Conservation (phyloP, 768 basidiomycete genomes). For the Amanita subjunquillea region DNA sequence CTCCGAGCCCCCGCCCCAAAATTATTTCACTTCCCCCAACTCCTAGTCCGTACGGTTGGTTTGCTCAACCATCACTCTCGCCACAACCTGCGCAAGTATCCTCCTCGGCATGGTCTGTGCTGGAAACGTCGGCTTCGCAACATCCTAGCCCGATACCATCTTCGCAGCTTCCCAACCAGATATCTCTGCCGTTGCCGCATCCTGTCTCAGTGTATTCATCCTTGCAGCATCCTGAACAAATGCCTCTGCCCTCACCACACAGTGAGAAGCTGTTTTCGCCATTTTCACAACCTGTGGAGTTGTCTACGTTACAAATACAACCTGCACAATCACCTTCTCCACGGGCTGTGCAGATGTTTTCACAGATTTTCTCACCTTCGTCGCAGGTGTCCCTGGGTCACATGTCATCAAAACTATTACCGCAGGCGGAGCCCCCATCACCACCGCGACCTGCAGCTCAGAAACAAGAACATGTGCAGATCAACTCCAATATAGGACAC, state of each 20-base stretch:
- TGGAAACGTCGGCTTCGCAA: neutral
- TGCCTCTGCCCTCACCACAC: neutral
- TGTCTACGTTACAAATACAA: too few species aligned
- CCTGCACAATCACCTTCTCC: too few species aligned
- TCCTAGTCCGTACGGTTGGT: constrained; percentile 19
- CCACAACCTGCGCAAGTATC: neutral
- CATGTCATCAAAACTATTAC: too few species aligned
- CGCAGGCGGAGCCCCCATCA: too few species aligned
- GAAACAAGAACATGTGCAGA: neutral
- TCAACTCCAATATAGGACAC: neutral
- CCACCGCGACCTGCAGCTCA: neutral
- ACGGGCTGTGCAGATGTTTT: too few species aligned
- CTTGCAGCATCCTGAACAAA: neutral
- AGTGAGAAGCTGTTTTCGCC: neutral
- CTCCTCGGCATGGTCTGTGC: neutral
- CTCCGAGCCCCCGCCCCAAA: constrained; percentile 47
- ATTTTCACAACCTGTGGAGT: too few species aligned
- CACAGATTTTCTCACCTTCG: too few species aligned
- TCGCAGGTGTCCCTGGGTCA: too few species aligned
- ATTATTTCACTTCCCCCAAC: constrained; percentile 40
- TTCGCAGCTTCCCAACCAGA: neutral
- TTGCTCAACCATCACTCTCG: constrained; percentile 3
- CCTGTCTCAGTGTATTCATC: neutral
- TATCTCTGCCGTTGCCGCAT: neutral
- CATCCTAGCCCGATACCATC: neutral